Evolutionary conservation across 345 rosid species (phyloP).

Genomic region (Aurinia saxatilis): DNA sequence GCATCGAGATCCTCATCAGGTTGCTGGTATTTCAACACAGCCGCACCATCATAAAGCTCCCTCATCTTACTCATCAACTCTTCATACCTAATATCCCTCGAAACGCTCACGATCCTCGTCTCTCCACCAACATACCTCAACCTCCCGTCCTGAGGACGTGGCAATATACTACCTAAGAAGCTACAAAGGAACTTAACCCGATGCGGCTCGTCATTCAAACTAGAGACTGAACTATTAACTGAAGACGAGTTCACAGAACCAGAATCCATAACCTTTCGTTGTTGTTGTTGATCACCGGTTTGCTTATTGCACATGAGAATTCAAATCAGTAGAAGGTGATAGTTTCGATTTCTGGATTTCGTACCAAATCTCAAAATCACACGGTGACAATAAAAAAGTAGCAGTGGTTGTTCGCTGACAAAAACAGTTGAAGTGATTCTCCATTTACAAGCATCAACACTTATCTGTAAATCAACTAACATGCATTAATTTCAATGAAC

Average conservation of each 20-base stretch:
- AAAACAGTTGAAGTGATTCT: conserved; percentile 19
- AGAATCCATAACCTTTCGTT: conserved; percentile 48
- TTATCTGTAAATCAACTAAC: not conserved
- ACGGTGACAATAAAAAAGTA: conserved; percentile 18
- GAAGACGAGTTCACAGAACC: conserved; percentile 32
- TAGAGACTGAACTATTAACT: conserved; percentile 33
- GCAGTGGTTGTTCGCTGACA: conserved; percentile 23
- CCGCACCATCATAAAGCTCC: conserved; percentile 76
- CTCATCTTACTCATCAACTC: conserved; percentile 82
- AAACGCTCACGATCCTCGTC: conserved; percentile 74
- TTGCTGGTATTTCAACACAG: conserved; percentile 84
- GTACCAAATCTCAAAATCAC: conserved; percentile 29
- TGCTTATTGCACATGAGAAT: conserved; percentile 53
- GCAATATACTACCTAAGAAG: conserved; percentile 84
- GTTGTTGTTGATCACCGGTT: conserved; percentile 23
- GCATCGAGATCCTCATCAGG: conserved; percentile 99
- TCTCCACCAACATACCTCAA: conserved; percentile 94
- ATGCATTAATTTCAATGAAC: not conserved
- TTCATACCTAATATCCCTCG: conserved; percentile 58
- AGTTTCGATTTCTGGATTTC: conserved; percentile 7
- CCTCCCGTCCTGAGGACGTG: conserved; percentile 95
- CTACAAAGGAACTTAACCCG: conserved; percentile 88
- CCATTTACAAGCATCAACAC: conserved; percentile 23
- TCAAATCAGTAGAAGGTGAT: conserved; percentile 22
- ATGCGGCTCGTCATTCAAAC: conserved; percentile 57